Conservation (phyloP, 2,329 filamentous ascomycete genomes). For the Thielaviopsis euricoi region DNA sequence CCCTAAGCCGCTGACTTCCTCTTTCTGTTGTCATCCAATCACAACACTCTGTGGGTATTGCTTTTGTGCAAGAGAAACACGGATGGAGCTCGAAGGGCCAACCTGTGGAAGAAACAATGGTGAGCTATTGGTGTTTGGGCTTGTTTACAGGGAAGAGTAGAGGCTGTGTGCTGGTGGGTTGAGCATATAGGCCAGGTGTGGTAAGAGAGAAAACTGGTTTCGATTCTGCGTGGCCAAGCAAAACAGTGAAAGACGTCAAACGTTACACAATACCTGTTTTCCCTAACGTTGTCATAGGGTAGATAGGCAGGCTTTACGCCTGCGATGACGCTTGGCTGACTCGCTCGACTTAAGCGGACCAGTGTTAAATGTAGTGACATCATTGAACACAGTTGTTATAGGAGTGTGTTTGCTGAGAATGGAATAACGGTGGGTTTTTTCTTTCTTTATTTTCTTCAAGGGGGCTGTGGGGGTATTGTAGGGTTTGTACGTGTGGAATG, state of each 20-base stretch:
- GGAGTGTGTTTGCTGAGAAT: neutral
- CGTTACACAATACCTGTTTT: too few species aligned
- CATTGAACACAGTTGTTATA: neutral
- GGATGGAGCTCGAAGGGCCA: neutral
- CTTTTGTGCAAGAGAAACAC: too few species aligned
- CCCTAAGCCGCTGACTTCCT: neutral
- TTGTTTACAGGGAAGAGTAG: too few species aligned
- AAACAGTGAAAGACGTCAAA: too few species aligned
- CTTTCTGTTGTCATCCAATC: neutral
- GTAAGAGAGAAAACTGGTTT: too few species aligned
- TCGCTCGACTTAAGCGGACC: neutral
- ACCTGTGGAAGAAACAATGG: neutral
- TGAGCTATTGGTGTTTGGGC: too few species aligned
- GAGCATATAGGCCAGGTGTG: too few species aligned
- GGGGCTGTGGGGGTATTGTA: neutral
- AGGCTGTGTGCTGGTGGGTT: too few species aligned
- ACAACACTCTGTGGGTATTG: neutral
- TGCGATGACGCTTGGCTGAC: neutral
- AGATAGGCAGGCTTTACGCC: neutral
- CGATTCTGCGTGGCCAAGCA: too few species aligned
- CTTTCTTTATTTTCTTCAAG: too few species aligned
- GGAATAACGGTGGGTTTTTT: too few species aligned
- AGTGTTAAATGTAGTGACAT: neutral
- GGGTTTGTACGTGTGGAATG: neutral
- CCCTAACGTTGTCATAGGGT: too few species aligned